phyloP scores from a whole-genome alignment of 225 moss, liverwort and hornwort genomes.

The Ulota crispa region DNA sequence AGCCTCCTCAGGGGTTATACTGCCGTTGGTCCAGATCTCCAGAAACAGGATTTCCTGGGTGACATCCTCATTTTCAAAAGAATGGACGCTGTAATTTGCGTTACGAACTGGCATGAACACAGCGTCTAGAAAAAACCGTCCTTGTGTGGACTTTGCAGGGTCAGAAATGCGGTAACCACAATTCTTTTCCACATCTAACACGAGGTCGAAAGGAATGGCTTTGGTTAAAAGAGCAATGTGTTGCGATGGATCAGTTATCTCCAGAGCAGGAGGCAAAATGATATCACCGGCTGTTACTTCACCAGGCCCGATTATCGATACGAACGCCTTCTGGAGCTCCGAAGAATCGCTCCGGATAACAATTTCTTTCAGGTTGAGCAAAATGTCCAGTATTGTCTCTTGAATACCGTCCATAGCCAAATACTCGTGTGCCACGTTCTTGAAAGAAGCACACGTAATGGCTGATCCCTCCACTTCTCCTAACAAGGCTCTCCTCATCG shows the following conservation, averaged over 20 bases:
- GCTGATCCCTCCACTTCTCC: constrained; percentile 38
- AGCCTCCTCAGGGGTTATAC: constrained; percentile 50
- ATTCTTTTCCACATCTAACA: constrained; percentile 38
- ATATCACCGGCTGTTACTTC: constrained; percentile 49
- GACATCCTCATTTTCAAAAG: constrained; percentile 44
- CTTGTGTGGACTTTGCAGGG: constrained; percentile 31
- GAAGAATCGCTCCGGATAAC: constrained; percentile 38
- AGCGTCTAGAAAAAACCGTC: constrained; percentile 37
- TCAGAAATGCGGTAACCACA: constrained; percentile 41
- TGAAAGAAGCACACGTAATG: constrained; percentile 31
- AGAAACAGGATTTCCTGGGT: constrained; percentile 48
- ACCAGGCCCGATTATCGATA: constrained; percentile 39
- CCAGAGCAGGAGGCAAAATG: constrained; percentile 33
- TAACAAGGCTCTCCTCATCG: constrained; percentile 35
- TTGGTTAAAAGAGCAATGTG: constrained; percentile 41
- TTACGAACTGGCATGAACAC: constrained; percentile 59
- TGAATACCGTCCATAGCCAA: constrained; percentile 19
- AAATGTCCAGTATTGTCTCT: constrained; percentile 33
- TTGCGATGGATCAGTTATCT: constrained; percentile 40
- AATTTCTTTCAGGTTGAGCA: constrained; percentile 42
- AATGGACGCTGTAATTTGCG: constrained; percentile 49
- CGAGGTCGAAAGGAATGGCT: constrained; percentile 38
- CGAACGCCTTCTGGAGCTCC: constrained; percentile 38
- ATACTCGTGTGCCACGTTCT: constrained; percentile 29
- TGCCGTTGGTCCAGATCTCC: constrained; percentile 57